phyloP scores from a whole-genome alignment of 495 filamentous ascomycete genomes.

The Talaromyces ruber region DNA sequence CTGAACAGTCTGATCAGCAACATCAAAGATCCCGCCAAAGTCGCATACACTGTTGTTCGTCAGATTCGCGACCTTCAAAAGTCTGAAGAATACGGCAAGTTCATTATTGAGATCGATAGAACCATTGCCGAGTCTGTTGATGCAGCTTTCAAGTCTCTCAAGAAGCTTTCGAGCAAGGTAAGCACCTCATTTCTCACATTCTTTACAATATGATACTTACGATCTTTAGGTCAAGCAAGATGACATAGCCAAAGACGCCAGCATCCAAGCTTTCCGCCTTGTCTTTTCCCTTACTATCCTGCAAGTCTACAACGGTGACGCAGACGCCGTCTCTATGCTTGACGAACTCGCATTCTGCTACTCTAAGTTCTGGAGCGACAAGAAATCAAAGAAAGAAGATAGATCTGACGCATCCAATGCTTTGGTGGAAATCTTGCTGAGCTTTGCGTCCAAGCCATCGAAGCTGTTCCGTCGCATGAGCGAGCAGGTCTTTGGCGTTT shows the following conservation, averaged over 20 bases:
- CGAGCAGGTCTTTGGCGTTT: slow-evolving; percentile 75
- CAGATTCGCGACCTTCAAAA: slow-evolving; percentile 38
- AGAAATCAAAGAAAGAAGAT: slow-evolving; percentile 37
- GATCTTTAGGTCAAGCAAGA: slow-evolving; percentile 27
- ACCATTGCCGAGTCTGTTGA: slow-evolving; percentile 50
- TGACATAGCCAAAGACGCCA: slow-evolving; percentile 13
- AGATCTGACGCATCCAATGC: slow-evolving; percentile 60
- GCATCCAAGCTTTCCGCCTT: slow-evolving; percentile 58
- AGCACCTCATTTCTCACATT: slow-evolving; percentile 7
- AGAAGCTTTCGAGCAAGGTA: slow-evolving; percentile 56
- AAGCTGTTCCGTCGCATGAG: slow-evolving; percentile 77
- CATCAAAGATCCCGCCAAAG: slow-evolving; percentile 40
- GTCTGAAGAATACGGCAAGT: slow-evolving; percentile 32
- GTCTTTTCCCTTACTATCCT: slow-evolving; percentile 80
- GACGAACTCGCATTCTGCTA: slow-evolving; percentile 67
- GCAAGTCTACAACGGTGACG: slow-evolving; percentile 81
- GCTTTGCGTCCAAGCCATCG: slow-evolving; percentile 80
- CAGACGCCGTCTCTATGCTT: slow-evolving; percentile 69
- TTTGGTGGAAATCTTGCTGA: slow-evolving; percentile 78
- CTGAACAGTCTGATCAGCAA: slow-evolving; percentile 63
- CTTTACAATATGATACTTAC: neutral
- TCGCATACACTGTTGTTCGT: slow-evolving; percentile 43
- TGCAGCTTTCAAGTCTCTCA: slow-evolving; percentile 54
- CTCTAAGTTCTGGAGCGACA: slow-evolving; percentile 46
- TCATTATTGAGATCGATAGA: slow-evolving; percentile 54